Conservation (phyloP, 2,329 filamentous ascomycete species). For the Aspergillus texensis region DNA sequence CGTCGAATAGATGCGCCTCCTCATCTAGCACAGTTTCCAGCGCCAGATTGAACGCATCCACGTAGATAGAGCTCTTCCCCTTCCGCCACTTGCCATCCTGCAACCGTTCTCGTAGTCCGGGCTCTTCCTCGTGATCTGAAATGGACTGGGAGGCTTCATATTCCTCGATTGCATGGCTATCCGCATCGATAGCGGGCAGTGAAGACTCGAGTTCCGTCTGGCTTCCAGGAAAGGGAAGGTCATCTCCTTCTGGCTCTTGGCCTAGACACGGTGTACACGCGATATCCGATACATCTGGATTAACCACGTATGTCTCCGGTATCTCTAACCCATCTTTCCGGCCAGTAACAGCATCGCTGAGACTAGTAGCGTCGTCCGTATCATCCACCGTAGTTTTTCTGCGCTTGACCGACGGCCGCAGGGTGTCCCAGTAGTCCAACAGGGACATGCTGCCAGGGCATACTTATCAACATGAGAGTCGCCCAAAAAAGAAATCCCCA, state of each 20-base stretch:
- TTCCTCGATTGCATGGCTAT: slow-evolving; percentile 73
- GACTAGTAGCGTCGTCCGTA: slow-evolving; percentile 6
- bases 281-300: slow-evolving; percentile 20
- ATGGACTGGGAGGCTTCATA: slow-evolving; percentile 70
- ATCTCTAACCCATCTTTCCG: background rate
- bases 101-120: slow-evolving; percentile 53
- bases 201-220: slow-evolving; percentile 72
- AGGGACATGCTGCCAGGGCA: slow-evolving; percentile 34
- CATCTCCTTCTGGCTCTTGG: slow-evolving; percentile 29
- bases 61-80: slow-evolving; percentile 87
- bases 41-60: slow-evolving; percentile 94
- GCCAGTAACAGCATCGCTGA: slow-evolving; percentile 6
- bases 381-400: slow-evolving; percentile 27
- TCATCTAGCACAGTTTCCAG: slow-evolving; percentile 87
- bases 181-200: slow-evolving; percentile 67
- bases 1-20: slow-evolving; percentile 83
- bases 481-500: background rate
- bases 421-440: slow-evolving; percentile 40
- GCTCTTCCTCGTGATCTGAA: slow-evolving; percentile 50
- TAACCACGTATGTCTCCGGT: background rate
- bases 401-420: slow-evolving; percentile 35
- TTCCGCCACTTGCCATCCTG: slow-evolving; percentile 67
- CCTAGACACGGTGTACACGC: background rate
- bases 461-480: background rate
- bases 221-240: slow-evolving; percentile 32